Percentiles rank a stretch among this genome's conserved stretches.
These are phyloP conservation scores for Sanguinoderma infundibulare DNA, from an alignment of 1,284 basidiomycete genomes.

Conservation along the genomic window DNA sequence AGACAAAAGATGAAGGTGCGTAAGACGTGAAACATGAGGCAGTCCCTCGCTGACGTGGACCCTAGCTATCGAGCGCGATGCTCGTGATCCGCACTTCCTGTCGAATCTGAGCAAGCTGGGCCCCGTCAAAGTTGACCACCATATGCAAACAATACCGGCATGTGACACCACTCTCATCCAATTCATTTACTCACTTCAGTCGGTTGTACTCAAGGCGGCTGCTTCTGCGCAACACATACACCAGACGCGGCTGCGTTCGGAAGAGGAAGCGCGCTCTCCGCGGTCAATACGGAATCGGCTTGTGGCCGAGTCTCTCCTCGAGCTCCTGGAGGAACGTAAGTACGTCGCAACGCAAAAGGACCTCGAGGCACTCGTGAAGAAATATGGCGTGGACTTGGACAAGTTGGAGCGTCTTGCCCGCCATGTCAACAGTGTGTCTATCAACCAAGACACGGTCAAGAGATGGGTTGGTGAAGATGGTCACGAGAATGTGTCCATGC, in stretches of 20 bases:
- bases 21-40: slow-evolving; percentile 41
- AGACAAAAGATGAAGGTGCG: slow-evolving; percentile 56
- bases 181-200: background rate
- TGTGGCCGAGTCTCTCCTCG: slow-evolving; percentile 57
- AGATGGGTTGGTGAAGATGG: slow-evolving; percentile 59
- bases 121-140: slow-evolving; percentile 73
- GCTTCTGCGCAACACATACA: slow-evolving; percentile 50
- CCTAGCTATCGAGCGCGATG: slow-evolving; percentile 69
- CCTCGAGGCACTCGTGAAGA: slow-evolving; percentile 52
- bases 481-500: slow-evolving; percentile 61
- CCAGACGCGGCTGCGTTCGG: slow-evolving; percentile 56
- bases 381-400: slow-evolving; percentile 61
- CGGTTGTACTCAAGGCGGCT: slow-evolving; percentile 28
- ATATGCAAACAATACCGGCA: slow-evolving; percentile 62
- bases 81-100: slow-evolving; percentile 77
- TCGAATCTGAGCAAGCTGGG: slow-evolving; percentile 74
- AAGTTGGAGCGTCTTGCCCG: slow-evolving; percentile 61
- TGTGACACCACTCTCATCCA: slow-evolving; percentile 30
- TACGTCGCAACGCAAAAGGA: slow-evolving; percentile 46
- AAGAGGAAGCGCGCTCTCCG: slow-evolving; percentile 51
- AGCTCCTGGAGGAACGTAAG: slow-evolving; percentile 74
- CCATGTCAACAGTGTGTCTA: slow-evolving; percentile 75
- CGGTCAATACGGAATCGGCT: slow-evolving; percentile 54
- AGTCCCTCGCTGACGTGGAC: background rate
- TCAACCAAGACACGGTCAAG: slow-evolving; percentile 53